Evolutionary conservation across 495 filamentous ascomycete species (phyloP).

Genomic region (Hypoxylon trugodes): DNA sequence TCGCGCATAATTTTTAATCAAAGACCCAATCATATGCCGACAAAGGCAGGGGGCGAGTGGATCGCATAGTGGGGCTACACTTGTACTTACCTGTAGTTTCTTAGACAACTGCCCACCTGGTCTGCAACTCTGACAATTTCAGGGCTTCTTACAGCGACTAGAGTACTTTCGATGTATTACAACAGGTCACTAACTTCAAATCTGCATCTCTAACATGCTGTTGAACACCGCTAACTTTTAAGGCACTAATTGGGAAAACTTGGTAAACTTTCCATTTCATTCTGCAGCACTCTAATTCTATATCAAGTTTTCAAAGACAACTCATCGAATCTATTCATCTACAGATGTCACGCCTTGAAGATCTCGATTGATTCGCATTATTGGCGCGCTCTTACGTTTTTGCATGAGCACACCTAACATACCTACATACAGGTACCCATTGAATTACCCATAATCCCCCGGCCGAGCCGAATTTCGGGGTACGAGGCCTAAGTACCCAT

Average conservation of each 20-base stretch:
- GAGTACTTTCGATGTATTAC: no score
- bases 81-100: conserved; percentile 25
- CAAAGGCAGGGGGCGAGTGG: conserved; percentile 36
- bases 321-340: conserved; percentile 1
- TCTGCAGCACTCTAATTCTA: background rate
- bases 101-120: conserved; percentile 32
- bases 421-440: background rate
- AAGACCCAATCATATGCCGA: conserved; percentile 35
- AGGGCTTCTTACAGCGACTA: conserved; percentile 15
- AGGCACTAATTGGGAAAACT: no score
- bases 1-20: conserved; percentile 38
- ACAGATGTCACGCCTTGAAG: background rate
- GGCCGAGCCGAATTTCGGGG: conserved; percentile 8
- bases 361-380: background rate
- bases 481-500: conserved; percentile 1
- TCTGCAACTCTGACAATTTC: conserved; percentile 1
- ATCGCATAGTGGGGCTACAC: background rate
- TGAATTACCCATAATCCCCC: background rate
- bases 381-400: conserved; percentile 5
- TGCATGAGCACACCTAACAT: background rate
- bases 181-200: no score
- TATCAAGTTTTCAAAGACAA: background rate
- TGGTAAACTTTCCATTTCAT: no score
- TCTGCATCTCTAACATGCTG: no score
- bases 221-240: no score